phyloP scores from a whole-genome alignment of 2,329 filamentous ascomycete genomes.

The Pestalotiopsis sp. region DNA sequence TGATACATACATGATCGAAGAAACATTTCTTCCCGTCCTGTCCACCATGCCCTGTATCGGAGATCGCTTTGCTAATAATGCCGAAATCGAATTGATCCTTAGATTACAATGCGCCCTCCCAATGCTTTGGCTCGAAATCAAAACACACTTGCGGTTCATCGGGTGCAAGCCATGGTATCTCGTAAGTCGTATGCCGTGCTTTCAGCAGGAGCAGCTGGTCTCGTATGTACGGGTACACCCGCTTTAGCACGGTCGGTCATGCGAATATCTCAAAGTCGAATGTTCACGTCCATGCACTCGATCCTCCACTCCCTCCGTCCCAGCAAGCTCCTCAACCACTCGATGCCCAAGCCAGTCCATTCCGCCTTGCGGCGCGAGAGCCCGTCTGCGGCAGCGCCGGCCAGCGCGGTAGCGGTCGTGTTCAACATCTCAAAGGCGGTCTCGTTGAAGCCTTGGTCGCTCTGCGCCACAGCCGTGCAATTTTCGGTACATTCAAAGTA shows the following conservation, averaged over 20 bases:
- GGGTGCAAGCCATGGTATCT: neutral
- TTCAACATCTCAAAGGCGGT: conserved; percentile 61
- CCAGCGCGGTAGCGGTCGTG: conserved; percentile 68
- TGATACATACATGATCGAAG: no score
- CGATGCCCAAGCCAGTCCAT: conserved; percentile 76
- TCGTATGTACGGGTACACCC: neutral
- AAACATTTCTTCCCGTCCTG: neutral
- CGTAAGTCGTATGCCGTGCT: neutral
- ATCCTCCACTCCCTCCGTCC: conserved; percentile 87
- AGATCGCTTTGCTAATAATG: neutral
- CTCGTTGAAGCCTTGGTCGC: conserved; percentile 42
- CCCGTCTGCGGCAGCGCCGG: conserved; percentile 66
- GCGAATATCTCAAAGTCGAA: conserved; percentile 60
- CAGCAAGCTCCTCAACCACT: conserved; percentile 81
- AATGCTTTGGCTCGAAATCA: neutral
- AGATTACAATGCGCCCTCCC: neutral
- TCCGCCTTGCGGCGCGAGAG: conserved; percentile 55
- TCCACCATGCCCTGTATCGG: neutral
- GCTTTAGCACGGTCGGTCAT: neutral
- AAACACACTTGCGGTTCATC: neutral
- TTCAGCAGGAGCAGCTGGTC: neutral
- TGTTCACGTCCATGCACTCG: conserved; percentile 85
- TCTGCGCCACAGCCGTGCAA: conserved; percentile 27
- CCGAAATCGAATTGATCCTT: neutral
- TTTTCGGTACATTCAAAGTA: conserved; percentile 24